A percentile compares a stretch with the other conserved stretches of the same genome.
phyloP scores from a whole-genome alignment of 805 yeast genomes.

The Candida suzukii region DNA sequence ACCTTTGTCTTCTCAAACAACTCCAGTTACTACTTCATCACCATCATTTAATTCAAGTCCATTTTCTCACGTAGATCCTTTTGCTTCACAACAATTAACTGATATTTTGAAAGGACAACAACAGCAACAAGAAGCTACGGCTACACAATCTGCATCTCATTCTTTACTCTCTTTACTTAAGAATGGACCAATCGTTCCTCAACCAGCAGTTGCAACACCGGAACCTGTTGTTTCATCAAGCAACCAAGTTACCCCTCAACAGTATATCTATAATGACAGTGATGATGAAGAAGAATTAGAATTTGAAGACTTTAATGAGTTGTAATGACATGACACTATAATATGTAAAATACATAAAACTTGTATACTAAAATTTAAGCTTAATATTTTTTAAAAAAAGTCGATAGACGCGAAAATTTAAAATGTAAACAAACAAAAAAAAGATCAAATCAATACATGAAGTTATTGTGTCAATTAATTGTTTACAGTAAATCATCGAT shows the following conservation, averaged over 20 bases:
- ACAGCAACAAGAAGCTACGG: not conserved
- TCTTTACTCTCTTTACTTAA: too few species aligned
- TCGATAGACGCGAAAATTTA: too few species aligned
- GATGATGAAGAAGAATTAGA: conserved; percentile 1
- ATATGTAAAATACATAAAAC: too few species aligned
- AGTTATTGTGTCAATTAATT: too few species aligned
- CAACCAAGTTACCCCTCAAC: not conserved
- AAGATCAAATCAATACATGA: too few species aligned
- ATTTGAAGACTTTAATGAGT: conserved; percentile 1
- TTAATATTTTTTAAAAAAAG: too few species aligned
- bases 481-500: too few species aligned
- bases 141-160: not conserved
- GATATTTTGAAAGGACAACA: not conserved
- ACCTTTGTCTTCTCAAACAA: not conserved
- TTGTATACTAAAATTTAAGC: too few species aligned
- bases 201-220: not conserved
- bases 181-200: too few species aligned
- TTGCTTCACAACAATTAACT: not conserved
- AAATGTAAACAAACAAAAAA: too few species aligned
- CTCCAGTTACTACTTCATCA: not conserved
- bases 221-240: not conserved
- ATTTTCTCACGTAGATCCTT: not conserved
- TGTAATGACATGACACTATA: too few species aligned
- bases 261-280: not conserved
- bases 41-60: not conserved